These are phyloP conservation scores for Boeremia exigua DNA, from an alignment of 2,329 filamentous ascomycete species.

Conservation along the genomic window DNA sequence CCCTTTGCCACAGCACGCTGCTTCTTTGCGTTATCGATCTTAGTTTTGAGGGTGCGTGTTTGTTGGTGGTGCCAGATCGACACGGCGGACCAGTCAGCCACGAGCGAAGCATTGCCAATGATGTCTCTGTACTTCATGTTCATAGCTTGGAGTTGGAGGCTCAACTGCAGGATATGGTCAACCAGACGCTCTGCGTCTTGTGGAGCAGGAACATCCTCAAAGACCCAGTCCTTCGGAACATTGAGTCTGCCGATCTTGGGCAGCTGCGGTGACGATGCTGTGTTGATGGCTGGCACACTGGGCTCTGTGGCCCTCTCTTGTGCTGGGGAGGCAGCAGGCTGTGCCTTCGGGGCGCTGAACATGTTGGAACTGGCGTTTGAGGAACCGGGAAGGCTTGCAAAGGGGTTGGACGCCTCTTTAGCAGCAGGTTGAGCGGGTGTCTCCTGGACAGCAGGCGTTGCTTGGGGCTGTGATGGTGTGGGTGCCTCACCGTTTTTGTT, in stretches of 20 bases:
- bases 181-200: constrained; percentile 19
- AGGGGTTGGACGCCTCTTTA: constrained; percentile 24
- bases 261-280: constrained; percentile 17
- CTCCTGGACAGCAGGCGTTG: constrained; percentile 14
- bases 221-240: constrained; percentile 35
- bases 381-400: constrained; percentile 20
- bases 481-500: constrained; percentile 18
- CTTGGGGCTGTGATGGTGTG: constrained; percentile 14
- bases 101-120: constrained; percentile 27
- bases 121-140: constrained; percentile 39
- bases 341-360: constrained; percentile 23
- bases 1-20: constrained; percentile 37
- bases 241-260: constrained; percentile 35
- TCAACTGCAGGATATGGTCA: constrained; percentile 26
- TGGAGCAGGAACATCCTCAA: constrained; percentile 13
- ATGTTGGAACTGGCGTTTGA: constrained; percentile 21
- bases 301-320: constrained; percentile 22
- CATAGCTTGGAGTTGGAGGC: constrained; percentile 32
- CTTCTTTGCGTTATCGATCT: constrained; percentile 39
- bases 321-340: constrained; percentile 17
- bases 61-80: constrained; percentile 41
- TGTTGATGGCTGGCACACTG: background rate
- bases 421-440: constrained; percentile 14
- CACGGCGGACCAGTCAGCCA: constrained; percentile 40
- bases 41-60: constrained; percentile 34